Percentiles rank a stretch among this genome's conserved stretches.
phyloP scores from a whole-genome alignment of 305 asterid species.

The Lippia alba region DNA sequence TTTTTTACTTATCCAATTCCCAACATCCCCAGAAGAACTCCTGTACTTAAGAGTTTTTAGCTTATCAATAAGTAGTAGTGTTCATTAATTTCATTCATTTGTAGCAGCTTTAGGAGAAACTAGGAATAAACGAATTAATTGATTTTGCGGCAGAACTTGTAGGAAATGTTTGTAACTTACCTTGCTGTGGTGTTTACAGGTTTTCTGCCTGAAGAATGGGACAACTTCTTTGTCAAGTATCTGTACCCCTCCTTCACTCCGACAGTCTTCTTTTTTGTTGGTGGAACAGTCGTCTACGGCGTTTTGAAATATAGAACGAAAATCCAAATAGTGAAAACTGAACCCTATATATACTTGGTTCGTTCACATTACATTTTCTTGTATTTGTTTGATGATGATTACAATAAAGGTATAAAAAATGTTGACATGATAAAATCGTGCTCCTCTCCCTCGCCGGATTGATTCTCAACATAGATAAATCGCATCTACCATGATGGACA shows the following conservation, averaged over 20 bases:
- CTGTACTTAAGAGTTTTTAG: no score
- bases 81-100: neutral
- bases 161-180: neutral
- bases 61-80: neutral
- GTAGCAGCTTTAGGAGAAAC: conserved; percentile 17
- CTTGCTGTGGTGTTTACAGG: conserved; percentile 51
- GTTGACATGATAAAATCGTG: neutral
- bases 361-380: neutral
- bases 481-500: neutral
- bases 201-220: conserved; percentile 89
- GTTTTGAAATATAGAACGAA: conserved; percentile 80
- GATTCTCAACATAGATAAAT: neutral
- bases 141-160: conserved; percentile 3
- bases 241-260: conserved; percentile 93
- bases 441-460: neutral
- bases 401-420: no score
- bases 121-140: neutral
- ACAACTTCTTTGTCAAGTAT: conserved; percentile 75
- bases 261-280: conserved; percentile 77
- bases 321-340: conserved; percentile 48
- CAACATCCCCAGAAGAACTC: no score
- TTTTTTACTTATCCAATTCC: no score
- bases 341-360: conserved; percentile 15
- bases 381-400: neutral
- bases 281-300: conserved; percentile 78